Conservation (phyloP, 805 yeast species). For the Nakazawaea anatomiae region DNA sequence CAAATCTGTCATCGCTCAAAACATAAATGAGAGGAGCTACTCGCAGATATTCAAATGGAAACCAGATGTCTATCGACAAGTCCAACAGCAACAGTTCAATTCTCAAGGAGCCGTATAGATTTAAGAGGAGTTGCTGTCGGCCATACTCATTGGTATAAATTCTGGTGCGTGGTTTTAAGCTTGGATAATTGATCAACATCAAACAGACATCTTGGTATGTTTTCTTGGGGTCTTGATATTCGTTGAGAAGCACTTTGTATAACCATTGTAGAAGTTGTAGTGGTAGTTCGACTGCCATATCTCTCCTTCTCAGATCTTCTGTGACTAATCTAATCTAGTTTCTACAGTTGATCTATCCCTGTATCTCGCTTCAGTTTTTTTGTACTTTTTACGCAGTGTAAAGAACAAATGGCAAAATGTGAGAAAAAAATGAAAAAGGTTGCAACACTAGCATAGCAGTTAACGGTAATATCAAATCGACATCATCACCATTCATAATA, state of each 20-base stretch:
- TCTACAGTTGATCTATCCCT: too few relatives aligned
- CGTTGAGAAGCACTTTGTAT: conserved; percentile 48
- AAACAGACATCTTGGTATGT: conserved; percentile 59
- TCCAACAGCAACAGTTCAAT: conserved; percentile 26
- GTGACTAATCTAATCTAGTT: too few relatives aligned
- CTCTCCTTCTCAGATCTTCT: neutral
- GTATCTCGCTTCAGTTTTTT: too few relatives aligned
- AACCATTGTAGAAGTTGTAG: conserved; percentile 52
- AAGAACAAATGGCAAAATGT: too few relatives aligned
- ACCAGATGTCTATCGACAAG: conserved; percentile 69
- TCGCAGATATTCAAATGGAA: conserved; percentile 69
- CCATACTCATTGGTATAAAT: conserved; percentile 57
- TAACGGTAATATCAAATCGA: too few relatives aligned
- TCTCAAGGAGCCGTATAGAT: conserved; percentile 53
- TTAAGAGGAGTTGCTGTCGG: conserved; percentile 49
- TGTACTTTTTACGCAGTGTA: too few relatives aligned
- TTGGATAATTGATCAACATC: conserved; percentile 42
- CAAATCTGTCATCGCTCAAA: conserved; percentile 39
- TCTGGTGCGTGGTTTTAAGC: conserved; percentile 65
- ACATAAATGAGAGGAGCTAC: conserved; percentile 64
- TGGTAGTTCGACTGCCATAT: conserved; percentile 19
- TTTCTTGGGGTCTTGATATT: conserved; percentile 52
- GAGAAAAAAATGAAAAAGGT: neutral
- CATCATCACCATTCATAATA: neutral
- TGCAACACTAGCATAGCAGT: neutral